Evolutionary conservation across 495 filamentous ascomycete genomes (phyloP), one percentile per base, ranked within the genome.

Genomic region (Extremus antarcticus): DNA sequence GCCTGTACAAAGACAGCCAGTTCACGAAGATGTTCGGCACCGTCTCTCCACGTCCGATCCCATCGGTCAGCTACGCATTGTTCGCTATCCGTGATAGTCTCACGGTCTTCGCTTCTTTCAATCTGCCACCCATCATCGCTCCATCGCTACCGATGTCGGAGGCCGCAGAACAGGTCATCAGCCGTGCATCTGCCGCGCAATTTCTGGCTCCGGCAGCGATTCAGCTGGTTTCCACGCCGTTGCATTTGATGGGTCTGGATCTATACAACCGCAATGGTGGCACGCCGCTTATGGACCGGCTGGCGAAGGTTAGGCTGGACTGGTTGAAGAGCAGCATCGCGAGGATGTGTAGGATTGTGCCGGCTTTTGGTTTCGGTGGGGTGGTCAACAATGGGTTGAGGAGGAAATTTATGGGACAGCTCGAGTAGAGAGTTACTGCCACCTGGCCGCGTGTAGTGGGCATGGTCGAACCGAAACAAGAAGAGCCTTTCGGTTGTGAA

Each of bases 101-200:
- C 56, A 96, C 91, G 19, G 88, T 97, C 68, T 94, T 94, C 70
- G 89, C 86, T 22, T 88, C 83, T 39, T 97, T 97, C 77, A 96
- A 95, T 67, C 74, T 95, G 23, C 91, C 91, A 0, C 76, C 86
- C 0, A 63, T 92, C 1, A 71, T 96, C 15, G 85, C 88, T 0
- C 86, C 85, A 0, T 63, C 64, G 19, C 62, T 79, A 29, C 72
- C 73, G 7, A 55, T 67, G 25, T 43, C 54, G 16, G 68, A 69
- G 46, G 63, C 61, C 3, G 70, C 74, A 29, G 71, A 86, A 8
- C 68, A 75, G 45, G 40, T 76, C 13, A 66, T 82, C 46, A 75
- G 77, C 55, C 71, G 76, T 32, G 74, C 77, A 52, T 81, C 80
- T 1, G 63, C 83, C 22, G 87, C 90, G 55, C 90, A 95, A 71